Evolutionary conservation across 106 monocot species (phyloP).

Genomic region (Dioscorea alata): DNA sequence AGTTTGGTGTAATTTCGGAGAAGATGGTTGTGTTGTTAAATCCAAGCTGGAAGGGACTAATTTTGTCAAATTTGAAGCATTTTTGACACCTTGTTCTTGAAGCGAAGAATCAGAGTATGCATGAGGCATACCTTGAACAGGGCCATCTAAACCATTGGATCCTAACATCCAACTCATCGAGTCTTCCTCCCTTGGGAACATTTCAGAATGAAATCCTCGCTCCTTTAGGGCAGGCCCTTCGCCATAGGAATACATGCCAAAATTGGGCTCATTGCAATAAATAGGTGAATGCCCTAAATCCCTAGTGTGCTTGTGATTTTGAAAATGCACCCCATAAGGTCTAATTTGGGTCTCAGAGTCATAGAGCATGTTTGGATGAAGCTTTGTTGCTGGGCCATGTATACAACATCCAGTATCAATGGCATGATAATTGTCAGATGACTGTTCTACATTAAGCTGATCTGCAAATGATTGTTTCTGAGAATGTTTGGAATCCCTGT

Average conservation of each 20-base stretch:
- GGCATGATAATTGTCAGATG: constrained; percentile 25
- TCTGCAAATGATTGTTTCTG: constrained; percentile 27
- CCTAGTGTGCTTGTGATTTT: constrained; percentile 19
- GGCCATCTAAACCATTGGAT: constrained; percentile 30
- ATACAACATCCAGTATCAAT: constrained; percentile 11
- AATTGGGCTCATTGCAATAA: constrained; percentile 22
- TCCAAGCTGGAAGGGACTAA: constrained; percentile 1
- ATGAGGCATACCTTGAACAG: constrained; percentile 41
- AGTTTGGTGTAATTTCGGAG: constrained; percentile 13
- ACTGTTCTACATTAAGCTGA: constrained; percentile 22
- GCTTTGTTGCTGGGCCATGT: constrained; percentile 10
- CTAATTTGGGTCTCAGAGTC: constrained; percentile 17
- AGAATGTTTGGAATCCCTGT: constrained; percentile 20
- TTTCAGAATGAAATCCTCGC: constrained; percentile 44
- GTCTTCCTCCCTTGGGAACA: constrained; percentile 18
- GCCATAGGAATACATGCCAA: constrained; percentile 18
- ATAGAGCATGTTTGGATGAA: constrained; percentile 10
- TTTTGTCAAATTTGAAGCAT: constrained; percentile 12
- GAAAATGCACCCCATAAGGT: constrained; percentile 12
- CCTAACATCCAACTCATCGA: constrained; percentile 10
- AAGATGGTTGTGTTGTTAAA: constrained; percentile 25
- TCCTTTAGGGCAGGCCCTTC: constrained; percentile 27
- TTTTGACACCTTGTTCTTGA: constrained; percentile 20
- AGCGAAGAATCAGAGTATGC: constrained; percentile 65
- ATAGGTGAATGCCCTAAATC: constrained; percentile 15